Conservation (phyloP, 495 filamentous ascomycete genomes). For the Lichenothelia convexa region DNA sequence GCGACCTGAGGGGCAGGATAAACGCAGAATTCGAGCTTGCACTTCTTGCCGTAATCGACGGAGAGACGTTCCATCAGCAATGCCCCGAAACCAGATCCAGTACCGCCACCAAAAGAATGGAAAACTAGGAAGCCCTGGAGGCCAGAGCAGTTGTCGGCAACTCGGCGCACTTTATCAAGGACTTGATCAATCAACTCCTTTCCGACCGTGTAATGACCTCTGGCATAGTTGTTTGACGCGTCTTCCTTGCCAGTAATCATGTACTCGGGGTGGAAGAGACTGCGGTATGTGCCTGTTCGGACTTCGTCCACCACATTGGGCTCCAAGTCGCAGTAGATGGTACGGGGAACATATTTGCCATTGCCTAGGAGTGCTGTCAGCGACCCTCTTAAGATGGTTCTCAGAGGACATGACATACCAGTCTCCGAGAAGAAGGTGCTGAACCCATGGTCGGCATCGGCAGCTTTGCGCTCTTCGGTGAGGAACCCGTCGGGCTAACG, state of each 20-base stretch:
- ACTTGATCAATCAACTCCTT: slow-evolving; percentile 98
- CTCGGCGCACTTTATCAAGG: slow-evolving; percentile 84
- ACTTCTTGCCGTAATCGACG: slow-evolving; percentile 98
- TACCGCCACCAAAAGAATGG: slow-evolving; percentile 98
- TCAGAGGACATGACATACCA: slow-evolving; percentile 44
- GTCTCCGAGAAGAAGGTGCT: slow-evolving; percentile 99
- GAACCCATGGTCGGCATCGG: slow-evolving; percentile 90
- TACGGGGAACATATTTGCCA: slow-evolving; percentile 96
- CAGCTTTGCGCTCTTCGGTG: slow-evolving; percentile 89
- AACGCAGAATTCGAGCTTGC: slow-evolving; percentile 97
- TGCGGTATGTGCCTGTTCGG: slow-evolving; percentile 88
- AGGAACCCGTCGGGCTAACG: slow-evolving; percentile 90
- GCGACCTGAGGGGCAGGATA: slow-evolving; percentile 94
- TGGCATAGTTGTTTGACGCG: slow-evolving; percentile 98
- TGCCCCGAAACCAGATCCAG: slow-evolving; percentile 94
- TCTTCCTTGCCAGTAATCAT: slow-evolving; percentile 99
- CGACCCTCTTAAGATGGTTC: not conserved
- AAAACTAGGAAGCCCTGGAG: slow-evolving; percentile 98
- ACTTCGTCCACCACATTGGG: slow-evolving; percentile 99
- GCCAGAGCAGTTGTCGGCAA: slow-evolving; percentile 92
- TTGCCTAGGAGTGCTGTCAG: slow-evolving; percentile 63
- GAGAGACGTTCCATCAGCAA: slow-evolving; percentile 95
- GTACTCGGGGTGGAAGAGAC: slow-evolving; percentile 93
- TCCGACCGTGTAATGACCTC: slow-evolving; percentile 96
- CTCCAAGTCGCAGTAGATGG: slow-evolving; percentile 99